Conservation (phyloP, 2,329 filamentous ascomycete species). For the Claviceps maximensis region DNA sequence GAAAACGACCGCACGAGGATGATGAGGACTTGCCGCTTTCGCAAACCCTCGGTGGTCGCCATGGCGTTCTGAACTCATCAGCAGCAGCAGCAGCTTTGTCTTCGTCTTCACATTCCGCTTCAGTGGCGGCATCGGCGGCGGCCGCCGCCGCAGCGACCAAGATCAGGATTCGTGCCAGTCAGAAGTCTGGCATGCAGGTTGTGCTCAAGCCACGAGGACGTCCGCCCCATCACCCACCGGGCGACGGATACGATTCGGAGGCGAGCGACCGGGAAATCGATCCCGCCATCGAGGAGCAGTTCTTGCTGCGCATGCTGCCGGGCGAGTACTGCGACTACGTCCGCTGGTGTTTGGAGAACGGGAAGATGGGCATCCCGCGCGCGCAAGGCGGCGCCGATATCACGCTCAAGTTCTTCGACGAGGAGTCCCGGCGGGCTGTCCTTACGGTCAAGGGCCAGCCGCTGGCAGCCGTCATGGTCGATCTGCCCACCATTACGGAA, state of each 20-base stretch:
- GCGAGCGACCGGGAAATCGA: slow-evolving; percentile 81
- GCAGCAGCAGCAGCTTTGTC: neutral
- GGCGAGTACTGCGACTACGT: slow-evolving; percentile 80
- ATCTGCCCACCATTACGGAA: slow-evolving; percentile 77
- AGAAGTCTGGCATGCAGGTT: slow-evolving; percentile 24
- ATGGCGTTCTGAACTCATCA: neutral
- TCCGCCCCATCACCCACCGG: slow-evolving; percentile 54
- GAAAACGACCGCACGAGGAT: slow-evolving; percentile 47
- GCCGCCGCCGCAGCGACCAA: slow-evolving; percentile 26
- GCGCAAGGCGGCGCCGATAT: slow-evolving; percentile 62
- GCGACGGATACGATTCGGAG: slow-evolving; percentile 93
- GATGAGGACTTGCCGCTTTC: slow-evolving; percentile 32
- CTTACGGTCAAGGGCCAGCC: slow-evolving; percentile 54
- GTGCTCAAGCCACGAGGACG: slow-evolving; percentile 53
- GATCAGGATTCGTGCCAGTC: slow-evolving; percentile 36
- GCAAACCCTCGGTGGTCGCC: slow-evolving; percentile 4
- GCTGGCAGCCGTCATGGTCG: slow-evolving; percentile 69
- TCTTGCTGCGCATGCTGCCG: slow-evolving; percentile 77
- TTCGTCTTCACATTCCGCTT: neutral
- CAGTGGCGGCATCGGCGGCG: slow-evolving; percentile 5
- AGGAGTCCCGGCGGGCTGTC: slow-evolving; percentile 59
- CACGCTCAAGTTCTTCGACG: slow-evolving; percentile 64
- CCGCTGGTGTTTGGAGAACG: slow-evolving; percentile 59
- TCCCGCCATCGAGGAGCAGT: slow-evolving; percentile 78
- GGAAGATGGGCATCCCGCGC: slow-evolving; percentile 56